phyloP scores from a whole-genome alignment of 1,139 yeast genomes.

The Eremothecium sinecaudum region DNA sequence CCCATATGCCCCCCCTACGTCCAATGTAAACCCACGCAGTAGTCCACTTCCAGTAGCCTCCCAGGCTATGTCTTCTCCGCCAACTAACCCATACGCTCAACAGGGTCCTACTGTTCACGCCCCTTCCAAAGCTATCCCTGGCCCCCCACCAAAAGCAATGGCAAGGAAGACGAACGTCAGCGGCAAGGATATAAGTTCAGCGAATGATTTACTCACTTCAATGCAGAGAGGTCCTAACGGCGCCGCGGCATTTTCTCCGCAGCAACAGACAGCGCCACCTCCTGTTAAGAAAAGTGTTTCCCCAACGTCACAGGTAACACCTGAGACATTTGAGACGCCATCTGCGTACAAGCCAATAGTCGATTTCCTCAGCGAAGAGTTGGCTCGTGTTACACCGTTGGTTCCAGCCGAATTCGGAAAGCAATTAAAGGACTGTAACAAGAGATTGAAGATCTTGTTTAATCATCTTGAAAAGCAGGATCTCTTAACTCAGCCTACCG shows the following conservation, averaged over 20 bases:
- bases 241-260: constrained; percentile 9
- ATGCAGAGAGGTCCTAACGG: constrained; percentile 14
- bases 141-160: constrained; percentile 13
- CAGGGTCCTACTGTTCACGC: constrained; percentile 25
- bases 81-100: constrained; percentile 10
- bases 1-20: constrained; percentile 31
- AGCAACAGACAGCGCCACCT: constrained; percentile 9
- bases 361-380: constrained; percentile 43
- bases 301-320: constrained; percentile 5
- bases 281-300: constrained; percentile 8
- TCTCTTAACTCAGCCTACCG: constrained; percentile 48
- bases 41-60: constrained; percentile 31
- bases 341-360: constrained; percentile 50
- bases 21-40: constrained; percentile 34
- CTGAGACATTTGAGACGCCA: constrained; percentile 39
- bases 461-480: constrained; percentile 75
- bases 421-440: constrained; percentile 74
- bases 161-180: constrained; percentile 1
- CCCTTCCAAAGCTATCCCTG: constrained; percentile 1
- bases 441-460: constrained; percentile 66
- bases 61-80: constrained; percentile 20
- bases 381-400: constrained; percentile 57
- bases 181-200: constrained; percentile 10
- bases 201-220: constrained; percentile 18
- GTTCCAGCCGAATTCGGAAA: constrained; percentile 67